Evolutionary conservation across 2,329 filamentous ascomycete species (phyloP), one percentile per base, ranked within the genome.

Genomic region (Arthrinium puccinioides): DNA sequence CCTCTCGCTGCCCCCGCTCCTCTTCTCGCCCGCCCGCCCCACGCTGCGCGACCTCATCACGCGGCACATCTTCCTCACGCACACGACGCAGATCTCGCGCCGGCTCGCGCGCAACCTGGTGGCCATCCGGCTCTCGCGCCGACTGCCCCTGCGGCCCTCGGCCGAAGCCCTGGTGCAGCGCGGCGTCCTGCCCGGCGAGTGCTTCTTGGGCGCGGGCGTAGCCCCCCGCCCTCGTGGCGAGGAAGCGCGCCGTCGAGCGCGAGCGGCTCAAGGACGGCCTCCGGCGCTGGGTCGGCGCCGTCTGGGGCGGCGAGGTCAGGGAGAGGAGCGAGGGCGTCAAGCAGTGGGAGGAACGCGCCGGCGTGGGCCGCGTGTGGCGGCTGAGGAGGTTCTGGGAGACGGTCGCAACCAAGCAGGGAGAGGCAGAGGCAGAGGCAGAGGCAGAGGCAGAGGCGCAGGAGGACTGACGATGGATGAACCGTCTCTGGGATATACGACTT

Each of bases 241-340:
- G 69, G 45, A 74, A 75, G 50, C 66, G 75, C 38, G 72, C 71
- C 10, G 67, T 86, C 13, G 82, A 86, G 60, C 72, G 72, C 47
- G 79, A 85, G 60, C 67, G 69, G 42, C 66, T 86, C 29, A 85
- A 84, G 53, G 81, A 86, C 49, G 70, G 70, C 13, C 57, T 87
- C 42, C 62, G 80, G 25, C 67, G 69, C 10, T 85, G 80, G 78
- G 69, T 86, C 3, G 80, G 72, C 21, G 62, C 56, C n/a, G 72
- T 73, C 19, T 77, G 71, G 72, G 63, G 58, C 27, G 61, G 71
- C 15, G 66, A 76, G 55, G 72, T 76, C 4, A 59, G 58, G 38
- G 63, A 70, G 52, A 59, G 65, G 31, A 65, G 66, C 47, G 66
- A 77, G 51, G 59, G 63, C 37, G 57, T 72, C 18, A 62, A 57